A percentile compares a stretch with the other conserved stretches of the same genome.
Evolutionary conservation across 805 yeast genomes (phyloP).

Genomic region (Candida awuae): DNA sequence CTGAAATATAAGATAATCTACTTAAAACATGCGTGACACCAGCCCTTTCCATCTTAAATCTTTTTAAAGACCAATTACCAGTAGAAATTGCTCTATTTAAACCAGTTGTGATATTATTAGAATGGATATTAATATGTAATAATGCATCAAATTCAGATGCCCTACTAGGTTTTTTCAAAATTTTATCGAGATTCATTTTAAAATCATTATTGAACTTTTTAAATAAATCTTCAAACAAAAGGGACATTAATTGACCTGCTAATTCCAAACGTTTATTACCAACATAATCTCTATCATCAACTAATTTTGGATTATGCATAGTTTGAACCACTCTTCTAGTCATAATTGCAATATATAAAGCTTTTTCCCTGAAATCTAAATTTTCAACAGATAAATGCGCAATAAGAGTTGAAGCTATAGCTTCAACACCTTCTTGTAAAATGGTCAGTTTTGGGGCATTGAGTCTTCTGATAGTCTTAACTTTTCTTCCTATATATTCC

Average conservation of each 20-base stretch:
- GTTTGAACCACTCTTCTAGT: slow-evolving; percentile 94
- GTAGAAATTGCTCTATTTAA: slow-evolving; percentile 95
- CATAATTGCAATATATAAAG: slow-evolving; percentile 91
- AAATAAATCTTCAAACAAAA: slow-evolving; percentile 92
- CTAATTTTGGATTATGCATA: slow-evolving; percentile 86
- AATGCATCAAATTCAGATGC: slow-evolving; percentile 94
- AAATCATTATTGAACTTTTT: slow-evolving; percentile 93
- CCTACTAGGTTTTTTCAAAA: slow-evolving; percentile 85
- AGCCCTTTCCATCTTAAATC: slow-evolving; percentile 99
- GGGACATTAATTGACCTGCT: slow-evolving; percentile 95
- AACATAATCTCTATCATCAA: slow-evolving; percentile 98
- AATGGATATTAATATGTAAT: slow-evolving; percentile 79
- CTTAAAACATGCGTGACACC: slow-evolving; percentile 97
- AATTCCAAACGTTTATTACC: slow-evolving; percentile 95
- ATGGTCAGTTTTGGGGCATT: slow-evolving; percentile 72
- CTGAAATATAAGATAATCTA: slow-evolving; percentile 85
- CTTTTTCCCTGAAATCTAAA: slow-evolving; percentile 87
- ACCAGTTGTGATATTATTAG: slow-evolving; percentile 89
- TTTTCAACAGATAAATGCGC: slow-evolving; percentile 85
- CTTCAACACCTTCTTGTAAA: slow-evolving; percentile 93
- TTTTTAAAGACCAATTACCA: slow-evolving; percentile 97
- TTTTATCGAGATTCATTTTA: slow-evolving; percentile 90
- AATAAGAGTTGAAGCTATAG: slow-evolving; percentile 89
- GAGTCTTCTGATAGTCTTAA: slow-evolving; percentile 83
- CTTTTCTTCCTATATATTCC: slow-evolving; percentile 83